Conservation (phyloP, 257 asterid genomes). For the Penstemon davidsonii region DNA sequence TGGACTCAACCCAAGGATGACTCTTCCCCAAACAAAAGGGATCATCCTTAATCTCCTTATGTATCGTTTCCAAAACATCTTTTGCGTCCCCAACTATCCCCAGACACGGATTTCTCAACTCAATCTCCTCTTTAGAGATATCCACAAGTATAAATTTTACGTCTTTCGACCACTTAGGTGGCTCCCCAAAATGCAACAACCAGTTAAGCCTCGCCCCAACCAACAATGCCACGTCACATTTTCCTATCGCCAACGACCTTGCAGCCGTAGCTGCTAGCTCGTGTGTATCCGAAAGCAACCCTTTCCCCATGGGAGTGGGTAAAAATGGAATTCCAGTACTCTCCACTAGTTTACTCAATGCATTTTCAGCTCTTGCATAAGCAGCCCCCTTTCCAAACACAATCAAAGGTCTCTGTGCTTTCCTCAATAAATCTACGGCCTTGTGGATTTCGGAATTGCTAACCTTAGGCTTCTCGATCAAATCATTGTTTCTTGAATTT, state of each 20-base stretch:
- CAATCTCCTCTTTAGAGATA: slow-evolving; percentile 64
- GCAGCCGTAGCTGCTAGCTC: slow-evolving; percentile 91
- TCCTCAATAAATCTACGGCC: slow-evolving; percentile 66
- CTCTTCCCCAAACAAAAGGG: slow-evolving; percentile 77
- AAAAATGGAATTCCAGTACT: slow-evolving; percentile 78
- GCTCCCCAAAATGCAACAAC: slow-evolving; percentile 89
- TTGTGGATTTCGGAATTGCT: slow-evolving; percentile 42
- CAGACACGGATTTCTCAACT: slow-evolving; percentile 64
- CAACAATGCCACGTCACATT: slow-evolving; percentile 81
- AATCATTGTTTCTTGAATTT: slow-evolving; percentile 35
- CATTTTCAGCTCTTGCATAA: slow-evolving; percentile 64
- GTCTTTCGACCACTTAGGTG: slow-evolving; percentile 85
- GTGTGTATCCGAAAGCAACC: slow-evolving; percentile 70
- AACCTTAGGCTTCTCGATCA: slow-evolving; percentile 43
- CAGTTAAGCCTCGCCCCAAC: slow-evolving; percentile 91
- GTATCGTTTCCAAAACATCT: slow-evolving; percentile 57
- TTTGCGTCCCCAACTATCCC: slow-evolving; percentile 89
- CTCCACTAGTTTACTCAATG: slow-evolving; percentile 56
- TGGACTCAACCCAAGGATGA: slow-evolving; percentile 84
- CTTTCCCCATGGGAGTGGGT: slow-evolving; percentile 97
- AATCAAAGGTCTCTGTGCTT: slow-evolving; percentile 83
- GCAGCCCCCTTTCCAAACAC: slow-evolving; percentile 95
- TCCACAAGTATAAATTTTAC: slow-evolving; percentile 85
- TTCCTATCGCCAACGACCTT: slow-evolving; percentile 83
- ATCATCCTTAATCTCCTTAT: slow-evolving; percentile 74